These are phyloP conservation scores for Phytophthora pisi DNA, from an alignment of 352 stramenopile species.

Conservation along the genomic window DNA sequence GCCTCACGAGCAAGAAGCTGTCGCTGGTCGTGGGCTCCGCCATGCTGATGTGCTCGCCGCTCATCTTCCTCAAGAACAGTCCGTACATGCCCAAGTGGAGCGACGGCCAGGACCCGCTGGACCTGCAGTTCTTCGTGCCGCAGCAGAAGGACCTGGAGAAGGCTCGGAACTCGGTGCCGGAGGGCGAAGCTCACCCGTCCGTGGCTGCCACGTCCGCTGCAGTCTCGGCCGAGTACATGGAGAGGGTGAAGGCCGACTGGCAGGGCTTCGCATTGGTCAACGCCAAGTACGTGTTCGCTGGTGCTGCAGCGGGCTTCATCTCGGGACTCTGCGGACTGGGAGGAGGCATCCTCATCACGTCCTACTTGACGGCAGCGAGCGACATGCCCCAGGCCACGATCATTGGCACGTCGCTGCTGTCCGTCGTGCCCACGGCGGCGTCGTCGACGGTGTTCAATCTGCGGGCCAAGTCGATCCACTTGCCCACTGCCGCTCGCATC, in stretches of 20 bases:
- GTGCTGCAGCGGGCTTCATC: conserved; percentile 80
- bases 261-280: conserved; percentile 61
- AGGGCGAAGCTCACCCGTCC: conserved; percentile 16
- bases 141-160: conserved; percentile 39
- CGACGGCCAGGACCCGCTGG: conserved; percentile 52
- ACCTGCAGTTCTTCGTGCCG: conserved; percentile 80
- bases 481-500: conserved; percentile 72
- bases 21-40: conserved; percentile 76
- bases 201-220: conserved; percentile 26
- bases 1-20: conserved; percentile 73
- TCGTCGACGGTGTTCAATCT: conserved; percentile 86
- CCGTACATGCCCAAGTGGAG: conserved; percentile 79
- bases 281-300: conserved; percentile 77
- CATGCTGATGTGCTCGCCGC: conserved; percentile 78
- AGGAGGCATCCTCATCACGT: conserved; percentile 87
- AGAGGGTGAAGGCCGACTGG: conserved; percentile 48
- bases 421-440: conserved; percentile 80
- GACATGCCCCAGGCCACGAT: conserved; percentile 87
- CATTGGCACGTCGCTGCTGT: conserved; percentile 85
- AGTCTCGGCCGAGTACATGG: conserved; percentile 47
- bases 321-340: conserved; percentile 83
- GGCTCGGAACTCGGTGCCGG: conserved; percentile 5
- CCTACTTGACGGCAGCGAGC: conserved; percentile 84
- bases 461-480: conserved; percentile 76
- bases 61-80: conserved; percentile 88